Evolutionary conservation across 2,329 filamentous ascomycete genomes (phyloP).

Genomic region (Monilinia polystroma): DNA sequence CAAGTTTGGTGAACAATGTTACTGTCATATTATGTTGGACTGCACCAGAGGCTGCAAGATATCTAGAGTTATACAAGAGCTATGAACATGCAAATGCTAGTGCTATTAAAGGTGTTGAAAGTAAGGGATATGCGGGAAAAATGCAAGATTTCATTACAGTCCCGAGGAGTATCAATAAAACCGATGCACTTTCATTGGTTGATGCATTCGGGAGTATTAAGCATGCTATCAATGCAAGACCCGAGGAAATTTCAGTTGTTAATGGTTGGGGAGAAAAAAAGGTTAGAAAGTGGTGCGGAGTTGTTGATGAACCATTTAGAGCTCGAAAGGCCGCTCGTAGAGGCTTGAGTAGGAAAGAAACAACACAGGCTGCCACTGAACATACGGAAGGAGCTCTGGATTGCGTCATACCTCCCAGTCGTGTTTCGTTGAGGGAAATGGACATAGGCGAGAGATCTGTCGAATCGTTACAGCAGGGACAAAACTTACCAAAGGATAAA

Average conservation of each 20-base stretch:
- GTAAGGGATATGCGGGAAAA: slow-evolving; percentile 78
- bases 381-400: slow-evolving; percentile 43
- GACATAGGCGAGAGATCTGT: slow-evolving; percentile 17
- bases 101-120: slow-evolving; percentile 82
- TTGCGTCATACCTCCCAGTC: slow-evolving; percentile 39
- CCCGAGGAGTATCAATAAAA: slow-evolving; percentile 88
- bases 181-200: slow-evolving; percentile 86
- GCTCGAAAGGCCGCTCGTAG: slow-evolving; percentile 67
- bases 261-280: slow-evolving; percentile 95
- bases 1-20: slow-evolving; percentile 86
- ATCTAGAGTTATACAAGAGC: slow-evolving; percentile 91
- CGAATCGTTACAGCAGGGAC: slow-evolving; percentile 17
- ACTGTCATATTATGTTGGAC: slow-evolving; percentile 94
- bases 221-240: slow-evolving; percentile 81
- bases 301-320: slow-evolving; percentile 82
- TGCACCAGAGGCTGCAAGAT: slow-evolving; percentile 87
- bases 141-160: slow-evolving; percentile 91
- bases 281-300: slow-evolving; percentile 78
- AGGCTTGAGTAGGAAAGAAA: slow-evolving; percentile 40
- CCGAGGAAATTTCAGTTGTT: slow-evolving; percentile 82
- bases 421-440: slow-evolving; percentile 36
- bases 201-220: slow-evolving; percentile 88
- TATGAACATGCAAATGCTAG: slow-evolving; percentile 81
- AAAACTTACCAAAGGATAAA: slow-evolving; percentile 30
- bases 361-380: slow-evolving; percentile 27